Evolutionary conservation across 371 early-diverging fungal genomes (phyloP), one percentile per base, ranked within the genome.

Genomic region (Mortierella sp.): DNA sequence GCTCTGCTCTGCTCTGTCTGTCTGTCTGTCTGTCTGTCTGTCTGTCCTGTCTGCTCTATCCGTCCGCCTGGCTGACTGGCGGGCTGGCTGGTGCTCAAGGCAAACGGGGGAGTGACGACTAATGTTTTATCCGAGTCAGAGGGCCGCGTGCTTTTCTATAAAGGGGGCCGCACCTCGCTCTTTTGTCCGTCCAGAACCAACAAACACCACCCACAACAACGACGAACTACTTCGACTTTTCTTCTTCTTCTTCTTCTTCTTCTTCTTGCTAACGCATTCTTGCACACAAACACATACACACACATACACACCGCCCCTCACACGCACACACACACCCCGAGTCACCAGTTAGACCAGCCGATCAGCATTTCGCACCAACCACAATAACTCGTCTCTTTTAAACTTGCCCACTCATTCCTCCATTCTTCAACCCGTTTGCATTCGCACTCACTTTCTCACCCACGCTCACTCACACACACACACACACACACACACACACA

Each of bases 91-190:
- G n/a, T n/a, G n/a, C n/a, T n/a, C n/a, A n/a, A n/a, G 9, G 37
- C 3, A 37, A 9, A 37, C 3, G 37, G 9, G 37, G 37, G 9
- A 9, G 37, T 37, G 37, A 37, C 37, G 37, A 37, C 28, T 29
- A 57, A 57, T 30, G 26, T 57, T 57, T 57, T 57, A 57, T 7
- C 57, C 57, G 57, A 57, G 57, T 26, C 4, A 26, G 37, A 3
- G 37, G 37, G 16, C 26, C 11, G 30, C 18, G 26, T 57, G 26
- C 57, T 37, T 30, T 53, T 57, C n/a, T 28, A 57, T 28, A 57
- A 57, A 23, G 23, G 29, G n/a, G 30, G 29, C 30, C 26, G 5
- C 30, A 14, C 14, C 18, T 55, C 26, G 2, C n/a, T 15, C 30
- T 57, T 26, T n/a, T 28, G 12, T 14, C 28, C 55, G 23, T 51